phyloP scores from a whole-genome alignment of 116 monocot species.

The Phalaenopsis hybrid region DNA sequence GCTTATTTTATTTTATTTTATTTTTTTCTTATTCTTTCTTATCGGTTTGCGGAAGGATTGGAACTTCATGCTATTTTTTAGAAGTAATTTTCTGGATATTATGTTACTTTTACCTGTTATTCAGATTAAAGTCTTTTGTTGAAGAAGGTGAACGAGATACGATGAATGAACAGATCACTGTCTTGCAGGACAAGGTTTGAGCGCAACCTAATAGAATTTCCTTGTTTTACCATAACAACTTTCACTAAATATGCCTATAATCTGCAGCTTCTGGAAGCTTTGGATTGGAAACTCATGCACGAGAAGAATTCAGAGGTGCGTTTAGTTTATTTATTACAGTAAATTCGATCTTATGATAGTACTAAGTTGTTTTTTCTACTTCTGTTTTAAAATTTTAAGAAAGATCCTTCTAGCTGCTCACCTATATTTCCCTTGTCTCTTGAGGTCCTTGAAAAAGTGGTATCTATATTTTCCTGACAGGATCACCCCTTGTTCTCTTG shows the following conservation, averaged over 20 bases:
- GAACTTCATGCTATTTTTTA: background rate
- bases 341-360: background rate
- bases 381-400: background rate
- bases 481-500: slow-evolving; percentile 45
- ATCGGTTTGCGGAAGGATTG: background rate
- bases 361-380: background rate
- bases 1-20: background rate
- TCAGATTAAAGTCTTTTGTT: slow-evolving; percentile 78
- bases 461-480: slow-evolving; percentile 17
- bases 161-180: slow-evolving; percentile 69
- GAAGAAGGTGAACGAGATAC: slow-evolving; percentile 85
- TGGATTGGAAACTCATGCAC: slow-evolving; percentile 98
- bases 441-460: background rate
- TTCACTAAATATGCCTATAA: slow-evolving; percentile 12
- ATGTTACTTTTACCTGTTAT: slow-evolving; percentile 1
- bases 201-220: background rate
- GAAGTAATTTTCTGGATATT: background rate
- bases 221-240: background rate
- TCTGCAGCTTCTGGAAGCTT: slow-evolving; percentile 82
- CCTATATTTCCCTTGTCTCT: background rate
- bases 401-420: background rate
- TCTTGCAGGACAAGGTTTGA: slow-evolving; percentile 78
- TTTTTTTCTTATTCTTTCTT: background rate
- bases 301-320: slow-evolving; percentile 46
- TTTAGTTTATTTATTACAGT: background rate